Base-by-base conservation (phyloP, 768 basidiomycete species). In the Coprinopsis sp. region DNA sequence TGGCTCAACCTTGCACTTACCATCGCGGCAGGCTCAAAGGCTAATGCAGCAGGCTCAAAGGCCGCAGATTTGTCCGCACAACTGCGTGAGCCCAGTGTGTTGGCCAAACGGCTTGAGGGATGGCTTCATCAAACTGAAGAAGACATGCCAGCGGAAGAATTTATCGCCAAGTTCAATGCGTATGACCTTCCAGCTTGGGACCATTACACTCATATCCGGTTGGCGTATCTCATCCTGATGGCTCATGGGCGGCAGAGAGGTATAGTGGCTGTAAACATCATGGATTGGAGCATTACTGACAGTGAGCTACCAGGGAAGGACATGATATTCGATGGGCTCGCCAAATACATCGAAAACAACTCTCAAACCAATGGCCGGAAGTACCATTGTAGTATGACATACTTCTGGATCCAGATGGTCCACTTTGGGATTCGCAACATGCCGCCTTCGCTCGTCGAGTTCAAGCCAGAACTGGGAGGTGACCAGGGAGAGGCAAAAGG, bases 341-440 rank as follows among this genome's bases (percentile, higher is more conserved):
- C 69, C 41, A 58, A 56, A 12, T 73, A 76, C 47, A 71, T 71
- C 44, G 41, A 56, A 10, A 45, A 63, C 40, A 71, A 64, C 18
- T 41, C 60, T 38, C 68, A 70, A 37, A 66, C 70, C 3, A 61
- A 59, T 3, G 64, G 62, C 4, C 64, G 66, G 19, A 58, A 66
- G 19, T 74, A 73, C 53, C 69, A 75, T 46, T 44, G 72, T 31
- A 71, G 71, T 16, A 72, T 76, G 73, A 71, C 74, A 0, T 76
- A 73, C 48, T 73, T 75, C 55, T 75, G 74, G 73, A 69, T 75
- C 43, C 72, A 76, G 52, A 63, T 73, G 21, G 71, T 73, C 12
- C 73, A 74, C 46, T 69, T 74, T 41, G 73, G 70, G 0, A 74
- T 74, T 38, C 65, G 58, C 8, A 68, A 65, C 45, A 66, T 65